Conservation (phyloP, 768 basidiomycete species). For the Dictyophora rubrovolvata region DNA sequence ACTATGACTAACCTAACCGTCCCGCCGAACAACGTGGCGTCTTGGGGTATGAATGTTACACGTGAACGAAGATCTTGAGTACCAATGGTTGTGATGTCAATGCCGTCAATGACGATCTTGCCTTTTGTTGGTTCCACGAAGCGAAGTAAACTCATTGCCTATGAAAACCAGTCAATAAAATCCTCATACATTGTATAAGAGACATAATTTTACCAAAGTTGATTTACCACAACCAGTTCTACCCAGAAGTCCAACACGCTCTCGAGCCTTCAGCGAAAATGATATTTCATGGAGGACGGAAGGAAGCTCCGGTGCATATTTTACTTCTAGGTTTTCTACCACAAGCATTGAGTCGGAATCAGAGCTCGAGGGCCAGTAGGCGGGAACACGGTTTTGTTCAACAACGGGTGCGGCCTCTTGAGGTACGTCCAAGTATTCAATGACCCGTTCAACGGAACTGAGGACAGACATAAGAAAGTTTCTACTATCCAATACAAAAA, state of each 20-base stretch:
- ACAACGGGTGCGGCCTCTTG: slow-evolving; percentile 25
- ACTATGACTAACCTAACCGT: slow-evolving; percentile 1
- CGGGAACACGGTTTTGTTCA: slow-evolving; percentile 24
- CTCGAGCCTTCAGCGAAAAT: slow-evolving; percentile 27
- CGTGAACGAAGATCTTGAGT: slow-evolving; percentile 22
- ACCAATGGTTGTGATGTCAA: slow-evolving; percentile 31
- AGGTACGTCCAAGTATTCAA: slow-evolving; percentile 23
- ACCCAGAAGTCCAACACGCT: slow-evolving; percentile 31
- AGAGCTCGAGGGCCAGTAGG: slow-evolving; percentile 17
- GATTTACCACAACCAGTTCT: slow-evolving; percentile 24
- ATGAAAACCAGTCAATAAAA: slow-evolving; percentile 21
- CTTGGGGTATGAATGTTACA: slow-evolving; percentile 30
- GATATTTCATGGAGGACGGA: slow-evolving; percentile 27
- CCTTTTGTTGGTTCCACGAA: slow-evolving; percentile 29
- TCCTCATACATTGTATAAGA: slow-evolving; percentile 26
- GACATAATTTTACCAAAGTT: slow-evolving; percentile 24
- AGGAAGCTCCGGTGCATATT: slow-evolving; percentile 30
- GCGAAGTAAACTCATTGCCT: slow-evolving; percentile 26
- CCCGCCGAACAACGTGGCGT: slow-evolving; percentile 13
- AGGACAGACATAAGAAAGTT: slow-evolving; percentile 15
- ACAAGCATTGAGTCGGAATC: slow-evolving; percentile 22
- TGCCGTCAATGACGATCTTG: slow-evolving; percentile 28
- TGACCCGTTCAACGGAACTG: slow-evolving; percentile 21
- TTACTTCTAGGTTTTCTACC: slow-evolving; percentile 24
- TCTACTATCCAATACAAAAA: background rate